Base-by-base conservation (phyloP, 192 early-diverging fungal genomes). In the Lunasporangiospora selenospora region DNA sequence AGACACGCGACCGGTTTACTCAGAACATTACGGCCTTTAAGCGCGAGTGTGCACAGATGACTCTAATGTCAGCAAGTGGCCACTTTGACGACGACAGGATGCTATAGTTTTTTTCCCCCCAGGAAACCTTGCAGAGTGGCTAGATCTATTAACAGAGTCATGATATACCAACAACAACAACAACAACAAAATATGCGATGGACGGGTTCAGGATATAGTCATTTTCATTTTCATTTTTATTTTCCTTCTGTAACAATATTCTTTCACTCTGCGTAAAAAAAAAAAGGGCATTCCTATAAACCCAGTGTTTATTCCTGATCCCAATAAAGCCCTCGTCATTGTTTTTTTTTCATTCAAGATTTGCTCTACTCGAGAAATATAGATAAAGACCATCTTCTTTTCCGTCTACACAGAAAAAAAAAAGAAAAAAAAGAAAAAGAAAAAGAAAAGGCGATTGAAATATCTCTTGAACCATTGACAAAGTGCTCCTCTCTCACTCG, bases 1-100 rank as follows among this genome's bases (percentile, higher is more conserved):
- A 77, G 30, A 90, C 88, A 53, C 75, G 87, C 13, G 90, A 92
- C 46, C 73, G 81, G 15, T 90, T 92, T 54, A 88, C 89, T 3
- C 87, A 90, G 50, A 84, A 87, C 51, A 62, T 91, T 12, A 77
- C 70, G 16, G 55, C 65, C 1, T 84, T 88, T 42, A 71, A 75
- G 37, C 76, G 83, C 29, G 79, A 81, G 12, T 64, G 83, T 34
- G 73, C 48, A 3, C 69, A 73, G 34, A 40, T 73, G 59, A 73
- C 69, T 2, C 69, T 82, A 11, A 77, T 76, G 40, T 58, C 62
- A 5, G 47, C 52, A 18, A 48, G 27, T 23, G 15, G 34, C 24
- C 4, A 39, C 5, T 8, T 34, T 6, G 62, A 67, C 11, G 55
- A 53, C n/a, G 51, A 21, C 23, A 75, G 79, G 18, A 81, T 82